These are phyloP conservation scores for Lathyrus aphaca DNA, from an alignment of 306 rosid genomes.

Conservation along the genomic window DNA sequence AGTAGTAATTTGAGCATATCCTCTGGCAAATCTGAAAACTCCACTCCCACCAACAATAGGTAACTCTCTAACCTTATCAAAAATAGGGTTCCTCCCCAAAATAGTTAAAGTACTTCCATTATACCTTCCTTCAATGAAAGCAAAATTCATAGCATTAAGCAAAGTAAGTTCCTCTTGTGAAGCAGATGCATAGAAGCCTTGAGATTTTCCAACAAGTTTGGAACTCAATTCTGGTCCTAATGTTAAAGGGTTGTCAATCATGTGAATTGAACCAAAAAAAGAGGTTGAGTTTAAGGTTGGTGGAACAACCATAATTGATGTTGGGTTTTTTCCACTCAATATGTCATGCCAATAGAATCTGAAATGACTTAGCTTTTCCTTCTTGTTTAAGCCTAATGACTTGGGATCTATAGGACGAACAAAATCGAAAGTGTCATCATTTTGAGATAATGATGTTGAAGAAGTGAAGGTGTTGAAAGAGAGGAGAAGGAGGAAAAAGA, in stretches of 20 bases:
- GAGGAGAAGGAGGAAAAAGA: background rate
- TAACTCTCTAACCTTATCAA: constrained; percentile 65
- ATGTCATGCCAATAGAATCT: background rate
- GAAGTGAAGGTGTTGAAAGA: background rate
- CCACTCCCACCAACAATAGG: constrained; percentile 89
- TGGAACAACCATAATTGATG: constrained; percentile 27
- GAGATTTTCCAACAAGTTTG: constrained; percentile 51
- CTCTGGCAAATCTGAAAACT: constrained; percentile 73
- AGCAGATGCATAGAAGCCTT: constrained; percentile 65
- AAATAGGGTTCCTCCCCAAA: constrained; percentile 62
- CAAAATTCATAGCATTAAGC: constrained; percentile 68
- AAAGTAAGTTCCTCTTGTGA: constrained; percentile 44
- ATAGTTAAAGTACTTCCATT: constrained; percentile 70
- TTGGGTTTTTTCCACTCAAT: background rate
- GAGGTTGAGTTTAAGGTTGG: constrained; percentile 39
- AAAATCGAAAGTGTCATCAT: background rate
- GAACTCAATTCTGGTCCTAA: constrained; percentile 47
- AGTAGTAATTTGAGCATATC: constrained; percentile 59
- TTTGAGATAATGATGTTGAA: background rate
- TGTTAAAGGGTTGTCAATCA: constrained; percentile 54
- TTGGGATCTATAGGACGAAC: background rate
- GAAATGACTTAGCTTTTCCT: background rate
- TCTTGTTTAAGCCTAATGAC: background rate
- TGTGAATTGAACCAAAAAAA: constrained; percentile 39
- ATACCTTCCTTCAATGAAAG: constrained; percentile 63